Evolutionary conservation across 208 protist genomes (phyloP), one percentile per base, ranked within the genome.

Genomic region (Acanthamoeba royreba): DNA sequence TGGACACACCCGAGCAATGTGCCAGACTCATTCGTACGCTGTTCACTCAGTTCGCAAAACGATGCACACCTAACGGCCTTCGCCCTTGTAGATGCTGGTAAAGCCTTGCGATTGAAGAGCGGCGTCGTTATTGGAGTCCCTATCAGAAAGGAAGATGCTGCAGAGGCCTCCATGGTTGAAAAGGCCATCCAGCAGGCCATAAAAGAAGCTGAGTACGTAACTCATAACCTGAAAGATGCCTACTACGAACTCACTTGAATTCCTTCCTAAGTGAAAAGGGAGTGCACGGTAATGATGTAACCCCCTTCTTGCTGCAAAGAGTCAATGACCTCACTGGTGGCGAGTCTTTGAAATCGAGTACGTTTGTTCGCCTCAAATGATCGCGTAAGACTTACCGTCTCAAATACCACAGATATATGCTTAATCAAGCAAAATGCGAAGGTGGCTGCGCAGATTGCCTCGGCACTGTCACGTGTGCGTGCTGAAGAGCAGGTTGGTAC

Each of bases 301-400:
- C 98, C n/a, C 98, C 98, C 9, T 98, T 98, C 61, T 61, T 98
- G 4, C 93, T 98, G 5, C 28, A 88, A 25, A 88, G 96, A 72
- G 95, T 98, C 3, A 95, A 93, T 87, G 95, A 98, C 52, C 53
- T 98, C 7, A 97, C 98, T 35, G 87, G 53, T 19, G 97, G 97
- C 33, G 93, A 96, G 43, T 97, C 96, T 9, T 79, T 98, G 4
- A 93, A 86, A 25, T 69, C 96, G 38, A 96, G 88, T 92, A 89
- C 81, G 49, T 66, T 89, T 61, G 4, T 45, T 8, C 81, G n/a
- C 53, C 38, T 35, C 4, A 22, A 63, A 8, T 5, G 31, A 9
- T 72, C 53, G 13, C 38, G 4, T 31, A 15, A n/a, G 4, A n/a
- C 15, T 19, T 4, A n/a, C 13, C 31, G 11, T 22, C 13, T 28